phyloP scores from a whole-genome alignment of 345 rosid genomes.

The Sisymbrium altissimum region DNA sequence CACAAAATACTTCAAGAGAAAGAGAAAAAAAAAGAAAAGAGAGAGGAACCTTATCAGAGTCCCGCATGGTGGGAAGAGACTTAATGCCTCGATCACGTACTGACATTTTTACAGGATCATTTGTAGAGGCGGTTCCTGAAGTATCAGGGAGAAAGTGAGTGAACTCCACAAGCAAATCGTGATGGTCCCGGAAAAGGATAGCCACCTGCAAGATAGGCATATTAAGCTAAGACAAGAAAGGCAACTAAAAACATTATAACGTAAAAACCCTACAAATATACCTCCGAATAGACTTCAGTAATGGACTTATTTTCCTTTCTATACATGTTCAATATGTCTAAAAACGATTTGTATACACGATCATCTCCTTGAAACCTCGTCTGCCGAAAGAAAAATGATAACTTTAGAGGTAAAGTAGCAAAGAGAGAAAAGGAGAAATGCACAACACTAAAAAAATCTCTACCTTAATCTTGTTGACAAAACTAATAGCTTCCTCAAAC shows the following conservation, averaged over 20 bases:
- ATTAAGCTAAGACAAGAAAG: background rate
- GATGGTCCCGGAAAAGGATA: constrained; percentile 72
- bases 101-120: constrained; percentile 52
- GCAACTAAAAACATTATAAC: constrained; percentile 2
- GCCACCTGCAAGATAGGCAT: constrained; percentile 61
- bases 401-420: background rate
- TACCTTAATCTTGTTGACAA: constrained; percentile 96
- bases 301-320: constrained; percentile 92
- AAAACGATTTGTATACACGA: constrained; percentile 87
- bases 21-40: background rate
- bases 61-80: constrained; percentile 52
- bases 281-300: constrained; percentile 85
- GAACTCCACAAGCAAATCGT: constrained; percentile 86
- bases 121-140: constrained; percentile 55
- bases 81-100: constrained; percentile 59
- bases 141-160: constrained; percentile 89
- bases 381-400: constrained; percentile 39
- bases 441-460: background rate
- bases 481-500: constrained; percentile 93
- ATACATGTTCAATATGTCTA: constrained; percentile 91
- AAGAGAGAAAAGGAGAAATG: background rate
- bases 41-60: constrained; percentile 64
- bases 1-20: background rate
- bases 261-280: constrained; percentile 30
- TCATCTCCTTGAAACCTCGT: constrained; percentile 95